phyloP scores from a whole-genome alignment of 441 rosid genomes.

The Mallotus japonicus region DNA sequence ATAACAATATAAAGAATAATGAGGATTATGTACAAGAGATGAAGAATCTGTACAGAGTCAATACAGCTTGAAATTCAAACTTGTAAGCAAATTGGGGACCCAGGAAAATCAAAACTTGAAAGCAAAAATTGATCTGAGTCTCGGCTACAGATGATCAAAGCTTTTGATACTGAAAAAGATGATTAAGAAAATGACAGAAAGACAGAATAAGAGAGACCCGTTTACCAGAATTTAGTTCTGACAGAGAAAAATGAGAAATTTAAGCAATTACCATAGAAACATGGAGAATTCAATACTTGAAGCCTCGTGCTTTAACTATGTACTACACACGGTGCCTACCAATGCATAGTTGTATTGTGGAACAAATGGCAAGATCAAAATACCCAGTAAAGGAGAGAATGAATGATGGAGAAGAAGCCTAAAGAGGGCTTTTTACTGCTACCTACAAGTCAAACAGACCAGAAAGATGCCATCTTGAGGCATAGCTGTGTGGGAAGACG shows the following conservation, averaged over 20 bases:
- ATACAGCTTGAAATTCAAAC: conserved; percentile 1
- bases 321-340: not conserved
- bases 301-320: not conserved
- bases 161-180: not conserved
- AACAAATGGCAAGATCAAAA: no score
- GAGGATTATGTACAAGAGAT: conserved; percentile 4
- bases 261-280: conserved; percentile 7
- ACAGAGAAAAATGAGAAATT: not conserved
- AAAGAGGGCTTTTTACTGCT: not conserved
- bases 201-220: conserved; percentile 1
- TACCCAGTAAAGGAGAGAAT: no score
- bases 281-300: not conserved
- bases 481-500: not conserved
- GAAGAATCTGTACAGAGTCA: not conserved
- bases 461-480: not conserved
- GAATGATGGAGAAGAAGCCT: no score
- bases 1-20: not conserved
- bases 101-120: not conserved
- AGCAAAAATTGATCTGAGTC: conserved; percentile 8
- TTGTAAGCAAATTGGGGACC: not conserved
- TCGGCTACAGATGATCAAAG: conserved; percentile 4
- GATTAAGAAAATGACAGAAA: not conserved
- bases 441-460: conserved; percentile 9
- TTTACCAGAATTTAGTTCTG: not conserved
- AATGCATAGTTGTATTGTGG: not conserved